phyloP scores from a whole-genome alignment of 2,329 filamentous ascomycete genomes.

The Pezicula carpinea region DNA sequence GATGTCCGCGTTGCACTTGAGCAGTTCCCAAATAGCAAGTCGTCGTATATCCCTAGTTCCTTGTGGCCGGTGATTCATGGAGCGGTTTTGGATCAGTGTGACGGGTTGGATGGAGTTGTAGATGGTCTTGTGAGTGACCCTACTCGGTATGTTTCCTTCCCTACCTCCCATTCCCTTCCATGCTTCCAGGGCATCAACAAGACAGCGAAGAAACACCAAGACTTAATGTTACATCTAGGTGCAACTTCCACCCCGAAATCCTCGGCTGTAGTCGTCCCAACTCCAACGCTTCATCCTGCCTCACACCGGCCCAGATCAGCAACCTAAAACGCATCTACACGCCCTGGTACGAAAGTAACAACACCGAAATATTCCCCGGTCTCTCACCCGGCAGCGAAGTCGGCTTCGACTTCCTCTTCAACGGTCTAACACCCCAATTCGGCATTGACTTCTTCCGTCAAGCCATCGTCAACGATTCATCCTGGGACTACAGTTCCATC shows the following conservation, averaged over 20 bases:
- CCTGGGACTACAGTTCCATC: constrained; percentile 34
- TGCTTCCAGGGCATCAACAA: too few species aligned
- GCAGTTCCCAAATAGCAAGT: constrained; percentile 3
- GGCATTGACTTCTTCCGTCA: constrained; percentile 40
- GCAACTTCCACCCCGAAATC: constrained; percentile 28
- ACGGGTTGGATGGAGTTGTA: constrained; percentile 40
- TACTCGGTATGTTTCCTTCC: neutral
- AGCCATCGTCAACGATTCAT: constrained; percentile 36
- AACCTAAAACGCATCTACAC: constrained; percentile 37
- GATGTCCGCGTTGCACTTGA: constrained; percentile 6
- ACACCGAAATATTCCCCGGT: constrained; percentile 41
- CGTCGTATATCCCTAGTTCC: constrained; percentile 22
- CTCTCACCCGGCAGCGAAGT: constrained; percentile 39
- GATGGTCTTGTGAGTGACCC: constrained; percentile 41
- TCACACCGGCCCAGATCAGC: constrained; percentile 36
- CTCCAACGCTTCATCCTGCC: constrained; percentile 34
- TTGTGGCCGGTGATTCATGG: constrained; percentile 30
- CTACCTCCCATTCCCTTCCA: too few species aligned
- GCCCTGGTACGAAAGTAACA: constrained; percentile 34
- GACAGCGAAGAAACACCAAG: neutral
- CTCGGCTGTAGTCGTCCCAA: constrained; percentile 39
- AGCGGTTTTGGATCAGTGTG: constrained; percentile 42
- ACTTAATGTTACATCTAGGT: constrained; percentile 19
- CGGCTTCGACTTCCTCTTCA: neutral
- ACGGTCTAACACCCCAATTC: neutral